phyloP scores from a whole-genome alignment of 805 yeast species.

The Candida koratica region DNA sequence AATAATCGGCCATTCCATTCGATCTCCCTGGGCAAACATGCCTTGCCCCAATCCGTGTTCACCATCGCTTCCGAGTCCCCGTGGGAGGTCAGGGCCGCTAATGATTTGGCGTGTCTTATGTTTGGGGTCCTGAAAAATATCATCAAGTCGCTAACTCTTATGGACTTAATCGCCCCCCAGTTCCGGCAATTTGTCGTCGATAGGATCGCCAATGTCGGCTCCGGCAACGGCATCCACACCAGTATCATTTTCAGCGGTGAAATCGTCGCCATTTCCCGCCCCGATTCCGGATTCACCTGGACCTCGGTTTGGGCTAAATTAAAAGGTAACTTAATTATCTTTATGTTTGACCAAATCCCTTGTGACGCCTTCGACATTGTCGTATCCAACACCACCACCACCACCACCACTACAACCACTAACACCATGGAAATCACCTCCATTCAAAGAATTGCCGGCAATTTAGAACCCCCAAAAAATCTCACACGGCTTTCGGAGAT shows the following conservation, averaged over 20 bases:
- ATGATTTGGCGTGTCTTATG: slow-evolving; percentile 83
- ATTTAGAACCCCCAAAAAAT: slow-evolving; percentile 19
- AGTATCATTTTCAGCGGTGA: slow-evolving; percentile 76
- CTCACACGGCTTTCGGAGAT: slow-evolving; percentile 19
- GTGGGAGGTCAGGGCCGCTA: slow-evolving; percentile 78
- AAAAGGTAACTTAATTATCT: slow-evolving; percentile 63
- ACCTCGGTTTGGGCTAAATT: slow-evolving; percentile 90
- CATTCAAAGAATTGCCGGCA: slow-evolving; percentile 34
- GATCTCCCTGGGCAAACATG: slow-evolving; percentile 63
- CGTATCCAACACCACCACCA: slow-evolving; percentile 23
- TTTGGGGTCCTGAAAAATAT: slow-evolving; percentile 74
- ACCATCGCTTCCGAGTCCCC: slow-evolving; percentile 73
- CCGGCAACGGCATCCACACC: slow-evolving; percentile 17
- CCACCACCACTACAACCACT: no score
- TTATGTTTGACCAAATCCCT: slow-evolving; percentile 83
- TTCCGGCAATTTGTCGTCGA: slow-evolving; percentile 66
- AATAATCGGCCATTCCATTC: slow-evolving; percentile 53
- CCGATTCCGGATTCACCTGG: slow-evolving; percentile 62
- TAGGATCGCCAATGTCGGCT: slow-evolving; percentile 25
- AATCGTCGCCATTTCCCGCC: slow-evolving; percentile 71
- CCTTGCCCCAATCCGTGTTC: slow-evolving; percentile 78
- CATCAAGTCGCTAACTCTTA: slow-evolving; percentile 56
- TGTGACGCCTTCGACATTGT: slow-evolving; percentile 56
- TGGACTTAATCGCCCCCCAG: slow-evolving; percentile 76
- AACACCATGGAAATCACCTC: slow-evolving; percentile 16